Evolutionary conservation across 768 basidiomycete species (phyloP).

Genomic region (Boletus sensibilis): DNA sequence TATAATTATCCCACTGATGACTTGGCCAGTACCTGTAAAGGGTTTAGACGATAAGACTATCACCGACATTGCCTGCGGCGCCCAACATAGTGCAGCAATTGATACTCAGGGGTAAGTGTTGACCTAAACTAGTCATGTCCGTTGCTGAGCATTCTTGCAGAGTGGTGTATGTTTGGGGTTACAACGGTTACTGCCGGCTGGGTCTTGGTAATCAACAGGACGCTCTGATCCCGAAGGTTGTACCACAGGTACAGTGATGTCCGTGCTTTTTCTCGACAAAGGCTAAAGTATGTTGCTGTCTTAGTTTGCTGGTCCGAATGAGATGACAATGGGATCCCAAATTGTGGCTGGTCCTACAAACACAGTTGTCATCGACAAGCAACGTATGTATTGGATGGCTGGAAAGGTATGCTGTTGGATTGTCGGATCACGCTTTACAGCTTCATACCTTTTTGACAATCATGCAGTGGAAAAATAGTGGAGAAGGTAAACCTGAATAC

Average conservation of each 20-base stretch:
- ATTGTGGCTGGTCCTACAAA: slow-evolving; percentile 82
- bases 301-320: slow-evolving; percentile 74
- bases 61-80: slow-evolving; percentile 78
- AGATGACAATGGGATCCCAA: slow-evolving; percentile 54
- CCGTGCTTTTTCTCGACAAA: neutral
- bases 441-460: slow-evolving; percentile 13
- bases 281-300: neutral
- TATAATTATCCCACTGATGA: slow-evolving; percentile 4
- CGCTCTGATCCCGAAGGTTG: slow-evolving; percentile 72
- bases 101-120: slow-evolving; percentile 65
- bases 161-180: slow-evolving; percentile 82
- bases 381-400: slow-evolving; percentile 86
- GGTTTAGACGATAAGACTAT: slow-evolving; percentile 78
- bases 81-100: slow-evolving; percentile 83
- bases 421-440: neutral
- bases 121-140: neutral
- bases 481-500: slow-evolving; percentile 59
- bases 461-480: slow-evolving; percentile 87
- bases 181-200: slow-evolving; percentile 87
- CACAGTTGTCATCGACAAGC: slow-evolving; percentile 80
- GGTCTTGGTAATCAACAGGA: slow-evolving; percentile 88
- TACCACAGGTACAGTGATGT: slow-evolving; percentile 61
- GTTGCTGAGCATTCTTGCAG: slow-evolving; percentile 37
- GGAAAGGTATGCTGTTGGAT: slow-evolving; percentile 54
- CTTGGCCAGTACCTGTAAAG: slow-evolving; percentile 61